Base-by-base conservation (phyloP, 768 basidiomycete genomes). In the Suillus fuscotomentosus region DNA sequence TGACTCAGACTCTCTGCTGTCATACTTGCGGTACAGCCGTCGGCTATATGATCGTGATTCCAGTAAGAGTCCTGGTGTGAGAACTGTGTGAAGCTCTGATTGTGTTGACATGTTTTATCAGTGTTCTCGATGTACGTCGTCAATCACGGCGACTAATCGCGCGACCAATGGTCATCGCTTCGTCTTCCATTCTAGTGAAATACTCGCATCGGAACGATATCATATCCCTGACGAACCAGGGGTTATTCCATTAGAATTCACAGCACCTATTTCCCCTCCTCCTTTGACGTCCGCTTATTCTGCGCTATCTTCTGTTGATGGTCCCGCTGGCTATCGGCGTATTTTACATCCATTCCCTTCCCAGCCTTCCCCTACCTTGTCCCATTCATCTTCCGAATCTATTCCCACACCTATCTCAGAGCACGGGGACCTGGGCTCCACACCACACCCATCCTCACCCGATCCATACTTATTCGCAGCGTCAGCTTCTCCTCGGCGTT, bases 111-210 rank as follows among this genome's bases (percentile, higher is more conserved):
- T 34, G 59, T 50, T 39, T 54, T 42, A 51, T 61, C 66, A 85
- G 82, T 95, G 93, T 73, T 68, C 79, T 20, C 86, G 87, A 55
- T 95, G 92, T 76, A 92, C 88, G 20, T 85, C 87, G 17, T 89
- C 89, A 2, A 86, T 88, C 60, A 82, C 84, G 56, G 82, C 82
- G 6, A 85, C 83, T 20, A 89, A 89, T 73, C 86, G 90, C 64
- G 81, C 86, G 9, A 92, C 92, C 27, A 94, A 94, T 74, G 91
- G 91, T 10, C 92, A 94, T 73, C 86, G 91, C 38, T 95, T 91
- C 74, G 92, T 95, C 42, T 95, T 94, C 74, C 91, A 94, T 78
- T 89, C 88, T 47, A 83, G 75, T 67, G 88, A 89, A 75, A 85
- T 92, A 60, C 68, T 75, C 31, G 84, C 85, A 10, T 83, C 83